Percentiles rank a stretch among this genome's conserved stretches.
phyloP scores from a whole-genome alignment of 2,329 filamentous ascomycete species.

The Pleurostoma richardsiae region DNA sequence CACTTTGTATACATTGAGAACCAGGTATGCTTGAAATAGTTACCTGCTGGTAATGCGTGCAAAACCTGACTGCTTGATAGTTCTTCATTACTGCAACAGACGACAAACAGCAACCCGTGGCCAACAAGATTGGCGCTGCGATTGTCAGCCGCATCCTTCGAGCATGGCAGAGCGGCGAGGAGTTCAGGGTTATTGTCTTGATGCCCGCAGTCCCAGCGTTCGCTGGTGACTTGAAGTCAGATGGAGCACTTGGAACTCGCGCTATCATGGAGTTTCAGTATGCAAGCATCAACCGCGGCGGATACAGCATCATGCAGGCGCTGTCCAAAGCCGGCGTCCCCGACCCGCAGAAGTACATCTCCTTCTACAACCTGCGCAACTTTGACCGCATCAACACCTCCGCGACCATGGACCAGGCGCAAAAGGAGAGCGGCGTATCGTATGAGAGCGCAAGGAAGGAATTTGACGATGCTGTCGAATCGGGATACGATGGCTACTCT shows the following conservation, averaged over 20 bases:
- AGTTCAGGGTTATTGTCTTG: constrained; percentile 70
- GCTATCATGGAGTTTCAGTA: constrained; percentile 91
- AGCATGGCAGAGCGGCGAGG: constrained; percentile 58
- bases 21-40: constrained; percentile 32
- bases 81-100: constrained; percentile 84
- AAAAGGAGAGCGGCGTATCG: constrained; percentile 57
- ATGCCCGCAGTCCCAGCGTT: constrained; percentile 82
- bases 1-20: constrained; percentile 81
- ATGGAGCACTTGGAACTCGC: constrained; percentile 69
- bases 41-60: too few relatives aligned
- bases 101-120: constrained; percentile 64
- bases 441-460: constrained; percentile 63
- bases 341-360: constrained; percentile 67
- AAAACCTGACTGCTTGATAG: constrained; percentile 24
- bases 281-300: constrained; percentile 70
- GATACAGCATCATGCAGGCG: constrained; percentile 71
- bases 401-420: constrained; percentile 52
- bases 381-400: constrained; percentile 79
- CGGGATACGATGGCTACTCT: constrained; percentile 31
- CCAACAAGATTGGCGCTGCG: constrained; percentile 72
- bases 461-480: constrained; percentile 53
- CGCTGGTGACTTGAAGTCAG: constrained; percentile 70
- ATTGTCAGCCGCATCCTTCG: constrained; percentile 74
- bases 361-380: constrained; percentile 80
- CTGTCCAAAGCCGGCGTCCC: constrained; percentile 59